Evolutionary conservation across 2,329 filamentous ascomycete species (phyloP).

Genomic region (Aspergillus sojae): DNA sequence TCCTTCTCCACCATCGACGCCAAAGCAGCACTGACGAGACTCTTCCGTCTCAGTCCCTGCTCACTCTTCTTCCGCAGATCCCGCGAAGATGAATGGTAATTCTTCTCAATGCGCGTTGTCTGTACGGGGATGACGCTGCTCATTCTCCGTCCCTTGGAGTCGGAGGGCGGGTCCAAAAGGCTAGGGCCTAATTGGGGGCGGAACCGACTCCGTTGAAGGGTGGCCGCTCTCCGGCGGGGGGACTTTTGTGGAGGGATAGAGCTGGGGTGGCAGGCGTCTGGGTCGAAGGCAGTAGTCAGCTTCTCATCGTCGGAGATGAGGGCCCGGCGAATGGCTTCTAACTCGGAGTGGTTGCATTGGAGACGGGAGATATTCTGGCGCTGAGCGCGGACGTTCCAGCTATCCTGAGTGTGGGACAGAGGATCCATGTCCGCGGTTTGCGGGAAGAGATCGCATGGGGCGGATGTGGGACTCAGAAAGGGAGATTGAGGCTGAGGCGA

Average conservation of each 20-base stretch:
- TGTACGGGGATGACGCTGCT: slow-evolving; percentile 30
- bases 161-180: not conserved
- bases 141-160: slow-evolving; percentile 28
- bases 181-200: slow-evolving; percentile 22
- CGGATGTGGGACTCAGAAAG: slow-evolving; percentile 33
- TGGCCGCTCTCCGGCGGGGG: slow-evolving; percentile 33
- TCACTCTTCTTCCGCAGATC: slow-evolving; percentile 38
- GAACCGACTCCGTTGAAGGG: slow-evolving; percentile 33
- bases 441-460: slow-evolving; percentile 27
- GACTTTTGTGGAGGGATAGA: slow-evolving; percentile 39
- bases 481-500: slow-evolving; percentile 30
- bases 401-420: slow-evolving; percentile 14
- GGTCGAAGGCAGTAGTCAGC: slow-evolving; percentile 8
- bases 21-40: slow-evolving; percentile 42
- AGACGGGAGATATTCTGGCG: slow-evolving; percentile 44
- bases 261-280: slow-evolving; percentile 42
- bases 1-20: slow-evolving; percentile 36
- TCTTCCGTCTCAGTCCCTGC: slow-evolving; percentile 40
- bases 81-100: slow-evolving; percentile 27
- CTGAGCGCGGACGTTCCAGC: slow-evolving; percentile 35
- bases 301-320: slow-evolving; percentile 32
- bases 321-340: slow-evolving; percentile 42
- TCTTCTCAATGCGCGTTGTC: slow-evolving; percentile 39
- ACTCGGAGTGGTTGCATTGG: slow-evolving; percentile 39
- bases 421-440: slow-evolving; percentile 8